Base-by-base conservation (phyloP, 306 rosid species). In the Glycine tomentella region DNA sequence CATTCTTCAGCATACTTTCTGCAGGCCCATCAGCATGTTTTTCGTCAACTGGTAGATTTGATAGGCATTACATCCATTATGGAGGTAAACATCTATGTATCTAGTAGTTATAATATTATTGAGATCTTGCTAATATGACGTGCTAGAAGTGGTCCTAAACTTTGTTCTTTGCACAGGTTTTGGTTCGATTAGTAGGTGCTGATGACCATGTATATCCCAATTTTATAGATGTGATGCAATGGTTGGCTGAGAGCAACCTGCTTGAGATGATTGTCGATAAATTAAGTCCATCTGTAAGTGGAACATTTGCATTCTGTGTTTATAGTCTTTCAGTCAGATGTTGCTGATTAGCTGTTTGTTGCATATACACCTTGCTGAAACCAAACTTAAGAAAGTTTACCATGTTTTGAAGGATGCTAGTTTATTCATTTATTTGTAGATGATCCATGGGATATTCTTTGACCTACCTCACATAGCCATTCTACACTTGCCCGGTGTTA, bases 21-120 rank as follows among this genome's bases (percentile, higher is more conserved):
- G 64, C 90, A 95, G 99, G 96, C 94, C 57, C 99, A 93, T 85
- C 98, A 85, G 85, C 87, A 91, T 82, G 96, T 95, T 63, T 88
- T 91, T 67, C 86, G 91, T 50, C 96, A 88, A 78, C 82, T 95
- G 72, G 98, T 95, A 75, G 99, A 95, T 89, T 92, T 95, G 92
- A 95, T 95, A 72, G 99, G 99, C 82, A 93, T 93, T 70, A 95
- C 99, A 67, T 95, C 99, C 67, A 95, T 95, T 88, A 95, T 93
- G 99, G 98, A 95, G 99, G 70, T 64, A 64, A 64, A 36, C 12
- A 14, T 64, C 6, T 36, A 64, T 64, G 10, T 25, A 25, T 25
- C 31, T 25, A 25, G 11, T 7, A 38, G 20, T 64, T 34, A 36
- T 64, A 36, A 7, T 64, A 64, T 38, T 36, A 14, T 38, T 64